These are phyloP conservation scores for Juncus effusus DNA, from an alignment of 176 grass and related monocot species.

Conservation along the genomic window DNA sequence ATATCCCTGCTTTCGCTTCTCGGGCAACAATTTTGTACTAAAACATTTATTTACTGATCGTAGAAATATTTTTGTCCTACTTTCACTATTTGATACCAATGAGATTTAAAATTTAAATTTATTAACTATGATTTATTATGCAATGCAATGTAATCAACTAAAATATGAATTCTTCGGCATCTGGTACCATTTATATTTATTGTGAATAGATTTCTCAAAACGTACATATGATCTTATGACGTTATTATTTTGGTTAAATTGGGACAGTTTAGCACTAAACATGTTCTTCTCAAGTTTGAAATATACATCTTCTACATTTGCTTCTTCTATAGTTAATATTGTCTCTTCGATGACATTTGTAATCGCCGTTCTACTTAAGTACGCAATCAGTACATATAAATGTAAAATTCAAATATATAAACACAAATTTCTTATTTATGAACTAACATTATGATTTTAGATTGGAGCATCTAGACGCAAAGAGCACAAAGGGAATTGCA, in stretches of 20 bases:
- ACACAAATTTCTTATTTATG: background rate
- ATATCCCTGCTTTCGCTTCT: conserved; percentile 69
- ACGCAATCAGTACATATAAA: background rate
- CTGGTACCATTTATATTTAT: background rate
- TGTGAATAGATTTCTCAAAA: background rate
- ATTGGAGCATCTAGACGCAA: conserved; percentile 67
- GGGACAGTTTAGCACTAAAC: conserved; percentile 79
- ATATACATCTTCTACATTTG: conserved; percentile 83
- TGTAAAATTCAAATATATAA: background rate
- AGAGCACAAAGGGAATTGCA: conserved; percentile 45
- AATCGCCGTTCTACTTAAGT: conserved; percentile 74
- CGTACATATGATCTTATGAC: background rate
- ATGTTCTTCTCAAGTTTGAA: conserved; percentile 88
- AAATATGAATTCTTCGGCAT: too few relatives aligned
- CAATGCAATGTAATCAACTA: too few relatives aligned
- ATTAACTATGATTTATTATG: too few relatives aligned
- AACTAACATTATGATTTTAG: conserved; percentile 24
- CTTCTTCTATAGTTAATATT: conserved; percentile 64
- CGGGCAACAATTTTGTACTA: conserved; percentile 35
- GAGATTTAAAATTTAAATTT: too few relatives aligned
- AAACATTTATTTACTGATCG: background rate
- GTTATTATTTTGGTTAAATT: conserved; percentile 30
- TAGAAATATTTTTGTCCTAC: background rate
- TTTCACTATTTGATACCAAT: too few relatives aligned
- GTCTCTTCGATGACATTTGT: conserved; percentile 71